A percentile compares a stretch with the other conserved stretches of the same genome.
Evolutionary conservation across 1,284 basidiomycete species (phyloP).

Genomic region (Apiotrichum akiyoshidainum): DNA sequence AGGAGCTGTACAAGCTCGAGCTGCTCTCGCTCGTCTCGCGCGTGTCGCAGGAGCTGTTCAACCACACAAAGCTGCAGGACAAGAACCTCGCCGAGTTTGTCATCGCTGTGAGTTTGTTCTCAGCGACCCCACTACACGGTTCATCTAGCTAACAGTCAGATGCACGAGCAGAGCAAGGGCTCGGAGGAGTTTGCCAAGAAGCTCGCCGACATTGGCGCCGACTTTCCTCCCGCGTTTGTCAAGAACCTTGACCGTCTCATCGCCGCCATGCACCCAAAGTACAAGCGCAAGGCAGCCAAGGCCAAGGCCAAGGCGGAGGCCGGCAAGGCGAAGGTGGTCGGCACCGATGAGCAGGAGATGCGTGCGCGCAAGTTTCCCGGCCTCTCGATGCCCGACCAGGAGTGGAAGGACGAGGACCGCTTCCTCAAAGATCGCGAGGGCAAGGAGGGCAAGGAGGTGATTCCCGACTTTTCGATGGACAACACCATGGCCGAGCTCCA

Average conservation of each 20-base stretch:
- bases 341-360: conserved; percentile 62
- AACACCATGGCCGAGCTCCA: conserved; percentile 69
- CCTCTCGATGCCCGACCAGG: conserved; percentile 76
- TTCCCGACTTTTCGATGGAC: conserved; percentile 58
- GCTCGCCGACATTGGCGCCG: conserved; percentile 74
- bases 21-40: conserved; percentile 81
- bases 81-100: conserved; percentile 94
- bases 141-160: conserved; percentile 40
- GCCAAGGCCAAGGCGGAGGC: conserved; percentile 38
- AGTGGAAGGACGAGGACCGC: conserved; percentile 54
- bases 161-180: conserved; percentile 76
- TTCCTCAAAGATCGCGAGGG: conserved; percentile 53
- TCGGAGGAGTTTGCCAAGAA: conserved; percentile 69
- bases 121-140: too few relatives aligned
- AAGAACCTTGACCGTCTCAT: conserved; percentile 93
- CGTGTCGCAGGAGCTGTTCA: conserved; percentile 85
- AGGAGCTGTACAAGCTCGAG: conserved; percentile 86
- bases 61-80: conserved; percentile 73
- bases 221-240: conserved; percentile 84
- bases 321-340: conserved; percentile 41
- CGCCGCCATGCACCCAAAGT: conserved; percentile 89
- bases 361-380: conserved; percentile 86
- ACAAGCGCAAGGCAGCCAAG: conserved; percentile 71
- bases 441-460: conserved; percentile 58
- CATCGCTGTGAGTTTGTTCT: conserved; percentile 64